Percentiles rank a stretch among this genome's conserved stretches.
Conservation (phyloP, 2,329 filamentous ascomycete species). For the Penicillium sp. region DNA sequence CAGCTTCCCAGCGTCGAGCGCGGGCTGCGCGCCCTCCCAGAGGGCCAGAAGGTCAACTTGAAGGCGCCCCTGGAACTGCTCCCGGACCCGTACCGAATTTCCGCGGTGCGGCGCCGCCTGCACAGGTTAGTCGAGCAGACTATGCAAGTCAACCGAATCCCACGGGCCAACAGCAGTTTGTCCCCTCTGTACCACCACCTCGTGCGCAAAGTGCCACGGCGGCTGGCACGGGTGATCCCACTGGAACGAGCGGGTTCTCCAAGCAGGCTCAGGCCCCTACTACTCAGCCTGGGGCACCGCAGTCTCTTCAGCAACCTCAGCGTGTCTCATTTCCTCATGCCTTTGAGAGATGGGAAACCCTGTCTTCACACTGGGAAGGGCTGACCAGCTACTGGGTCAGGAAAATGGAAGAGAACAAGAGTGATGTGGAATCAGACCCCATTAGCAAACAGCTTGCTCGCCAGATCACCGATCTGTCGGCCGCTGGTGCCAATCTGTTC, state of each 20-base stretch:
- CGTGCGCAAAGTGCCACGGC: conserved; percentile 20
- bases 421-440: conserved; percentile 79
- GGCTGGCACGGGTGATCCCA: conserved; percentile 16
- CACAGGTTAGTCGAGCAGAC: conserved; percentile 10
- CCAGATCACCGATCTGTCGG: conserved; percentile 95
- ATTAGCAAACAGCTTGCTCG: conserved; percentile 84
- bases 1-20: conserved; percentile 29
- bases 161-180: conserved; percentile 20
- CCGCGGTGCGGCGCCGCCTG: conserved; percentile 11
- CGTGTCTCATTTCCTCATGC: conserved; percentile 87
- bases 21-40: conserved; percentile 12
- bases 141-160: conserved; percentile 15
- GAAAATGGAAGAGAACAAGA: conserved; percentile 83
- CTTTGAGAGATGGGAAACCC: conserved; percentile 94
- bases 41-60: conserved; percentile 13
- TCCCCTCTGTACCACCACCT: conserved; percentile 28
- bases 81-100: conserved; percentile 12
- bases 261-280: conserved; percentile 29
- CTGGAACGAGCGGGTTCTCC: conserved; percentile 19
- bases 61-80: conserved; percentile 3
- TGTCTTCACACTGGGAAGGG: conserved; percentile 98
- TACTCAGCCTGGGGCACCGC: conserved; percentile 27
- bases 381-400: conserved; percentile 97
- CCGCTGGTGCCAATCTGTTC: conserved; percentile 93
- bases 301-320: conserved; percentile 35